phyloP scores from a whole-genome alignment of 176 grass and related monocot genomes.

The Aegilops longissima region DNA sequence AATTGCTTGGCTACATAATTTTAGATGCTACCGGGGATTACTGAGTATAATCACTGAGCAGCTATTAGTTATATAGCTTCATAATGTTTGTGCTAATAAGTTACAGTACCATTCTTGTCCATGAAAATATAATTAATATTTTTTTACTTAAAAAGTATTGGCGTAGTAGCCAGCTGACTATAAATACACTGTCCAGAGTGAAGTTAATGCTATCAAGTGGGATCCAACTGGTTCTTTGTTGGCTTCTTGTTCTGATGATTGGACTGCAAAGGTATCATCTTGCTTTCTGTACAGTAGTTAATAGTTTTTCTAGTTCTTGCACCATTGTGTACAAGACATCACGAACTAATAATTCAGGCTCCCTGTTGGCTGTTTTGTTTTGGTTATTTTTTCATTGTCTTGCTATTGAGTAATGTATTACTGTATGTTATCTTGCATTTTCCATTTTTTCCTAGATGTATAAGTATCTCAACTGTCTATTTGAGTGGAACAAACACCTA shows the following conservation, averaged over 20 bases:
- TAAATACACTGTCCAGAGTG: constrained; percentile 50
- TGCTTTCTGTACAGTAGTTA: background rate
- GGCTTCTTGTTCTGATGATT: constrained; percentile 96
- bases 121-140: constrained; percentile 8
- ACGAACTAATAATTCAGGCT: background rate
- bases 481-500: background rate
- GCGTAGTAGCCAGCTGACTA: background rate
- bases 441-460: background rate
- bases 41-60: background rate
- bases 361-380: background rate
- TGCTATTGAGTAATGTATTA: background rate
- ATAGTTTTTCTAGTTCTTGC: background rate
- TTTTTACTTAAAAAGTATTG: background rate
- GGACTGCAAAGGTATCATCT: constrained; percentile 78
- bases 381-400: background rate
- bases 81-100: background rate
- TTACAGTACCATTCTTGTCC: background rate
- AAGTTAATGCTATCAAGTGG: constrained; percentile 99
- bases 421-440: background rate
- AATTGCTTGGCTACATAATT: background rate
- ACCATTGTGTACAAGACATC: background rate
- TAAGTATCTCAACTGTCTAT: background rate
- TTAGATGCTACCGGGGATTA: background rate
- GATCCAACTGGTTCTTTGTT: constrained; percentile 90
- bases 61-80: background rate